These are phyloP conservation scores for Punctularia strigosozonata DNA, from an alignment of 768 basidiomycete genomes.

Conservation along the genomic window DNA sequence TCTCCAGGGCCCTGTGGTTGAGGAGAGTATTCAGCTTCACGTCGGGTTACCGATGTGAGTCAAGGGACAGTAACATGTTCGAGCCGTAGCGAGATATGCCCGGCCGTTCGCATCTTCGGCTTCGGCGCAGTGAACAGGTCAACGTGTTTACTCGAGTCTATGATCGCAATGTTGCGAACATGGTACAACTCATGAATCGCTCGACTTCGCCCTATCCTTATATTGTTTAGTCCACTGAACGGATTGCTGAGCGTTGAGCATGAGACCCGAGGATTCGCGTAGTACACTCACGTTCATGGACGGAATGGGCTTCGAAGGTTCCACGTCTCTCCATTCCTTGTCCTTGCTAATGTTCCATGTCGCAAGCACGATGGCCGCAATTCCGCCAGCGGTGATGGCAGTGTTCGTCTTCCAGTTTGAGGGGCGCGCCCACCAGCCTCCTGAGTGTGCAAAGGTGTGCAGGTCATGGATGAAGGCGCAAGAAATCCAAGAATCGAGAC, in stretches of 20 bases:
- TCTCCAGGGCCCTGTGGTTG: too few relatives aligned
- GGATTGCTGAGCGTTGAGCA: neutral
- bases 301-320: conserved; percentile 47
- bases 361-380: conserved; percentile 51
- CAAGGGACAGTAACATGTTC: too few relatives aligned
- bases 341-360: conserved; percentile 67
- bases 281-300: conserved; percentile 54
- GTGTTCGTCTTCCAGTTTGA: conserved; percentile 87
- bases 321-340: conserved; percentile 50
- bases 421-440: conserved; percentile 94
- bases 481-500: neutral
- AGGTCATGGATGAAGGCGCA: neutral
- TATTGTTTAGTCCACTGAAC: conserved; percentile 41
- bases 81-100: too few relatives aligned
- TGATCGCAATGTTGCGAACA: too few relatives aligned
- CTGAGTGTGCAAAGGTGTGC: conserved; percentile 22
- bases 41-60: too few relatives aligned
- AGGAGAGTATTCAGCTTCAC: too few relatives aligned
- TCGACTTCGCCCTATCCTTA: conserved; percentile 18
- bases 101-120: too few relatives aligned
- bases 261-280: neutral
- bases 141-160: too few relatives aligned
- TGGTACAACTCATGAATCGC: too few relatives aligned
- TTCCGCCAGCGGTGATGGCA: conserved; percentile 55
- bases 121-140: too few relatives aligned